Conservation (phyloP, 2,329 filamentous ascomycete genomes). For the Chaetomium strumarium region DNA sequence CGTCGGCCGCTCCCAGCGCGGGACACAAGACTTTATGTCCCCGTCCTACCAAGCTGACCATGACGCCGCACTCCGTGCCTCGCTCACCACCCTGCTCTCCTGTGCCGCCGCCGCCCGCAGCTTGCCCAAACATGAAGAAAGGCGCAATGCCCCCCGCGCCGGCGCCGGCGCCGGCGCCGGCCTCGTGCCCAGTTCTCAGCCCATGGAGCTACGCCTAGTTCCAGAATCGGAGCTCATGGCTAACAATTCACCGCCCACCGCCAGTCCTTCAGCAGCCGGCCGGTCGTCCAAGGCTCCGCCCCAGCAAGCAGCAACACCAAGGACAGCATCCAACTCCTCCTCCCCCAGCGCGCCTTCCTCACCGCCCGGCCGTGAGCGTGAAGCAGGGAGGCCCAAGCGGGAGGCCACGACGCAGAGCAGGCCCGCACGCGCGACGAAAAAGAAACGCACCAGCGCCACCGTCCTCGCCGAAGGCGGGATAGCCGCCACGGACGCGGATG, state of each 20-base stretch:
- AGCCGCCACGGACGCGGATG: conserved; percentile 21
- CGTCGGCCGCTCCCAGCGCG: conserved; percentile 41
- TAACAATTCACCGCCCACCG: conserved; percentile 21
- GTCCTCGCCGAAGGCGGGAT: conserved; percentile 33
- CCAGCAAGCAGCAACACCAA: neutral
- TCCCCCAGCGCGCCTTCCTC: conserved; percentile 27
- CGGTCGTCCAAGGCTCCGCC: neutral
- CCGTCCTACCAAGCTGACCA: conserved; percentile 79
- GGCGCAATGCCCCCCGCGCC: conserved; percentile 26
- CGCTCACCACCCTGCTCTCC: conserved; percentile 91
- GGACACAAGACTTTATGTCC: conserved; percentile 58
- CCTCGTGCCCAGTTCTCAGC: conserved; percentile 44
- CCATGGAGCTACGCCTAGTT: conserved; percentile 54
- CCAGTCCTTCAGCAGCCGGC: neutral
- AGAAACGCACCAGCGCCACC: conserved; percentile 46
- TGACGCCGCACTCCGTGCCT: conserved; percentile 86
- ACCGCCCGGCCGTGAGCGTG: conserved; percentile 26
- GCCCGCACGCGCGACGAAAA: conserved; percentile 47
- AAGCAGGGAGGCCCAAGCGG: conserved; percentile 47
- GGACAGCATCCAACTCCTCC: conserved; percentile 29
- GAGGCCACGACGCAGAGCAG: conserved; percentile 32
- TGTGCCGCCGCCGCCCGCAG: conserved; percentile 85
- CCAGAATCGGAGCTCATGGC: conserved; percentile 55
- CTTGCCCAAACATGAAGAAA: conserved; percentile 59
- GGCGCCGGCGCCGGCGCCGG: conserved; percentile 30